phyloP scores from a whole-genome alignment of 345 rosid genomes.

The Acer yangbiense region DNA sequence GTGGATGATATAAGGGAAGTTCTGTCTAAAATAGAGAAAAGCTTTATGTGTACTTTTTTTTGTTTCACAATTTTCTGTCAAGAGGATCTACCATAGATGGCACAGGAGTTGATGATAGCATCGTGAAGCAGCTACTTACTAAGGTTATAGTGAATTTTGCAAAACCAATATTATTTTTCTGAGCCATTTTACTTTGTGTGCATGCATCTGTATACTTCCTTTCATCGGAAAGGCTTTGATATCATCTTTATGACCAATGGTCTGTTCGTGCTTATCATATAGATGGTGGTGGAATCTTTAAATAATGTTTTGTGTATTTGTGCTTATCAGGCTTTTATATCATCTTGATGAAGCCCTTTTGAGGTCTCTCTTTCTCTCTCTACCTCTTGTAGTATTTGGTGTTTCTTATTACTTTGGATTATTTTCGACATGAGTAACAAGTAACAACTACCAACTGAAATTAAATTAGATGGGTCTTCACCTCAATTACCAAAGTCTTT shows the following conservation, averaged over 20 bases:
- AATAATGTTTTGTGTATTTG: slow-evolving; percentile 74
- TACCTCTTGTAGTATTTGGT: background rate
- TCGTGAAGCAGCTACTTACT: slow-evolving; percentile 94
- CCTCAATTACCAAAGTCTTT: background rate
- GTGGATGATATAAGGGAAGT: background rate
- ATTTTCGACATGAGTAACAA: background rate
- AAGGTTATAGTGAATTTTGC: slow-evolving; percentile 57
- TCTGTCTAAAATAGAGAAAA: background rate
- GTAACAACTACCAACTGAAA: slow-evolving; percentile 15
- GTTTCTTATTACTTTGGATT: background rate
- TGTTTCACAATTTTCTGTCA: slow-evolving; percentile 51
- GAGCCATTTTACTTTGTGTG: slow-evolving; percentile 8
- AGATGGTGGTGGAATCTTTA: slow-evolving; percentile 99
- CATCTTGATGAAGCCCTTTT: slow-evolving; percentile 94
- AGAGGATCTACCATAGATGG: slow-evolving; percentile 98
- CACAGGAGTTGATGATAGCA: slow-evolving; percentile 97
- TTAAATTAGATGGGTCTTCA: background rate
- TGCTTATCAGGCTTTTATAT: too few species aligned
- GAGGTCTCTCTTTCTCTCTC: slow-evolving; percentile 54
- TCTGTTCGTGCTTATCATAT: slow-evolving; percentile 65
- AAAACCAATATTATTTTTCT: background rate
- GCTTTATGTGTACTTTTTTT: slow-evolving; percentile 13
- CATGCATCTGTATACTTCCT: background rate
- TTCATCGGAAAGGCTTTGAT: background rate
- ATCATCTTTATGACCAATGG: slow-evolving; percentile 16